phyloP scores from a whole-genome alignment of 2,329 filamentous ascomycete species.

The Cytospora schulzeri region DNA sequence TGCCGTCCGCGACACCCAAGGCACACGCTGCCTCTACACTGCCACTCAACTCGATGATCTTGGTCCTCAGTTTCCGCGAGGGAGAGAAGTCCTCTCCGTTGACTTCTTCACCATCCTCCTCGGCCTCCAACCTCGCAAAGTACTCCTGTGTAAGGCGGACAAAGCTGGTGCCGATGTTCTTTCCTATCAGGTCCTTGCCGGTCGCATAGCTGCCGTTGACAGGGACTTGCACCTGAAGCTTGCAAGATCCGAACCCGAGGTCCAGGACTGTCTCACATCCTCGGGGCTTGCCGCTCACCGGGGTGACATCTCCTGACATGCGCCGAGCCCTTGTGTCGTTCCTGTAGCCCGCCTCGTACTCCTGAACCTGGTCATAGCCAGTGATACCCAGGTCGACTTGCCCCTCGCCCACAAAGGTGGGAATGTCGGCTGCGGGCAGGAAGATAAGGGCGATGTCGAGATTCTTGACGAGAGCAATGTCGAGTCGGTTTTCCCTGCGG shows the following conservation, averaged over 20 bases:
- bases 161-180: conserved; percentile 95
- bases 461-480: conserved; percentile 98
- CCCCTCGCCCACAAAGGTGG: conserved; percentile 94
- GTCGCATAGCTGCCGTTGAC: conserved; percentile 73
- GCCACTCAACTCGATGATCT: conserved; percentile 91
- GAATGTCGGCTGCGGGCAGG: conserved; percentile 94
- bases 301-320: conserved; percentile 48
- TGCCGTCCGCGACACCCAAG: conserved; percentile 91
- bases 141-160: conserved; percentile 81
- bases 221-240: conserved; percentile 95
- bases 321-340: conserved; percentile 50
- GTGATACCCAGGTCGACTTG: conserved; percentile 94
- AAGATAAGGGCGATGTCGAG: conserved; percentile 94
- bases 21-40: conserved; percentile 98
- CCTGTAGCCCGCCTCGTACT: conserved; percentile 73
- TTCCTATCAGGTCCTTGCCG: conserved; percentile 80
- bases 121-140: conserved; percentile 75
- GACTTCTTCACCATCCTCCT: conserved; percentile 44
- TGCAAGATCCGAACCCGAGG: conserved; percentile 87
- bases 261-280: conserved; percentile 87
- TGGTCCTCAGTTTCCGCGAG: conserved; percentile 68
- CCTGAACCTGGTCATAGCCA: conserved; percentile 86
- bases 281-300: conserved; percentile 47
- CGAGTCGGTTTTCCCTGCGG: conserved; percentile 88
- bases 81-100: conserved; percentile 38